Evolutionary conservation across 495 filamentous ascomycete genomes (phyloP), one percentile per base, ranked within the genome.

Genomic region (Penicillium egyptiacum): DNA sequence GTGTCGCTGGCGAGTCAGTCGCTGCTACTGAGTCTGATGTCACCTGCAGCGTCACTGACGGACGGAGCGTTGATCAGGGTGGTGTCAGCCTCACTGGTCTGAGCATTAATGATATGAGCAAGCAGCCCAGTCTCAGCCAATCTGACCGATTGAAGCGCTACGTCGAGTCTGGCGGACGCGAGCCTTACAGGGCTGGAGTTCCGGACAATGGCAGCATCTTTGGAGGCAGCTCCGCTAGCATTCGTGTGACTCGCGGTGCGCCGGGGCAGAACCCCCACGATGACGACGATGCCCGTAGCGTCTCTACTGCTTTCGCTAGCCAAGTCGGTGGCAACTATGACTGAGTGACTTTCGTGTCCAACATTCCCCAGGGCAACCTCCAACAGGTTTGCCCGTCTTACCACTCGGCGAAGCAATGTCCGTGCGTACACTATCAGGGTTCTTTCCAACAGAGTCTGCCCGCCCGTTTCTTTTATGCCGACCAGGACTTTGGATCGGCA

Each of bases 241-340:
- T 84, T 60, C 80, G 77, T 45, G 75, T 79, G 23, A 77, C 77
- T 40, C 79, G 79, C 53, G 80, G 79, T 30, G 62, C 65, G 19
- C 75, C 78, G 10, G 78, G 78, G n/a, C 74, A 80, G 30, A 70
- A 56, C 16, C 16, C 77, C 25, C 73, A 76, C 17, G 76, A 83
- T 47, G 94, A 98, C 60, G 94, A 99, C 58, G 94, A 98, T 68
- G 89, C 92, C 56, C 89, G 93, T 71, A 97, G 93, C 70, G 83
- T 98, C 63, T 96, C 90, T 59, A 97, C 93, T 28, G 91, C 91
- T 7, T 98, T 97, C 76, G 93, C 92, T 40, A 96, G 91, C 72
- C 95, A 98, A 71, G 83, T 96, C 55, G 93, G 89, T 40, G 87
- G 89, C 50, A 88, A 87, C 62, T 96, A 93, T 71, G 92, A 97